Conservation (phyloP, 1,284 basidiomycete genomes). For the Caloboletus firmus region DNA sequence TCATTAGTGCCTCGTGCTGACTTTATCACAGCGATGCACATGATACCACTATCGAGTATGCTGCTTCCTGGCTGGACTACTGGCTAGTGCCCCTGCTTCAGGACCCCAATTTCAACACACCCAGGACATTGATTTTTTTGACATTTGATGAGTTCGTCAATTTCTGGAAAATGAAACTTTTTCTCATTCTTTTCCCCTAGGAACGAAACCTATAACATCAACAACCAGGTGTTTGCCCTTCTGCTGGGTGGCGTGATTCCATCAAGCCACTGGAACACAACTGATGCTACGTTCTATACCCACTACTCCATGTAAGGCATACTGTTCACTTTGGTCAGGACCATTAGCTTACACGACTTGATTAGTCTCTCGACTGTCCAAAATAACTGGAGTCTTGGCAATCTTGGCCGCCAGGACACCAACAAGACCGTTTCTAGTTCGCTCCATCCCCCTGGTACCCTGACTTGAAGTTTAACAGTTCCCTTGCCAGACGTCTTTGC, state of each 20-base stretch:
- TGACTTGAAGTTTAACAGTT: background rate
- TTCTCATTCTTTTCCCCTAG: conserved; percentile 30
- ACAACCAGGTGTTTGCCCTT: conserved; percentile 50
- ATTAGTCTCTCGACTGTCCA: conserved; percentile 54
- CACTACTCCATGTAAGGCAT: conserved; percentile 55
- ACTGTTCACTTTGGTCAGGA: background rate
- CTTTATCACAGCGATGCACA: conserved; percentile 39
- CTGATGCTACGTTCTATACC: conserved; percentile 58
- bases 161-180: background rate
- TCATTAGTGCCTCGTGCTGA: conserved; percentile 1
- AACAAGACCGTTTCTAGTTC: conserved; percentile 41
- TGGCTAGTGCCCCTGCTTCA: conserved; percentile 56
- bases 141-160: conserved; percentile 48
- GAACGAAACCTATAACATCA: conserved; percentile 47
- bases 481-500: conserved; percentile 45
- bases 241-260: conserved; percentile 57
- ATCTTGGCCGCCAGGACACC: conserved; percentile 59
- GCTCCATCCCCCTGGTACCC: background rate
- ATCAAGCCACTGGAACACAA: conserved; percentile 41
- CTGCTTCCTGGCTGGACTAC: conserved; percentile 49
- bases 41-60: conserved; percentile 57
- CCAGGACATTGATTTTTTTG: conserved; percentile 53
- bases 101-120: conserved; percentile 48
- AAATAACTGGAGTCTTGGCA: conserved; percentile 65
- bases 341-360: conserved; percentile 4